Evolutionary conservation across 345 rosid genomes (phyloP).

Genomic region (Camelina sativa): DNA sequence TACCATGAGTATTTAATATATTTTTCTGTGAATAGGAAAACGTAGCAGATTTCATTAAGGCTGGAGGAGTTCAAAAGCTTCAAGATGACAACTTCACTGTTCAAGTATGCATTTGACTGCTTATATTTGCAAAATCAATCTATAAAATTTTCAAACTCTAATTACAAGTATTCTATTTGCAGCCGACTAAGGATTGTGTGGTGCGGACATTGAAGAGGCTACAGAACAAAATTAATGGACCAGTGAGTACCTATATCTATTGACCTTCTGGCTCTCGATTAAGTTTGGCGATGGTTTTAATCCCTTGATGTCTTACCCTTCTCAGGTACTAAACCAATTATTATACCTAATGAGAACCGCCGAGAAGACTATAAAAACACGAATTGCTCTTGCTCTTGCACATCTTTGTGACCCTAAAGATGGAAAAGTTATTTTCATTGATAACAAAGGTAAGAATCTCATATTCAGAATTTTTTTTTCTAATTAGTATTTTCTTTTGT

Average conservation of each 20-base stretch:
- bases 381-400: constrained; percentile 71
- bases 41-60: constrained; percentile 60
- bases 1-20: background rate
- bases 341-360: constrained; percentile 60
- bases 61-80: constrained; percentile 68
- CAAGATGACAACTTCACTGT: constrained; percentile 60
- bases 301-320: constrained; percentile 2
- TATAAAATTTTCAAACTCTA: constrained; percentile 6
- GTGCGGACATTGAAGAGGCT: constrained; percentile 68
- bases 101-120: constrained; percentile 53
- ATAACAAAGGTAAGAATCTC: constrained; percentile 59
- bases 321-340: constrained; percentile 60
- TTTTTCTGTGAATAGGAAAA: constrained; percentile 54
- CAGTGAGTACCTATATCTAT: constrained; percentile 48
- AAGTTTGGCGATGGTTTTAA: constrained; percentile 13
- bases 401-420: constrained; percentile 68
- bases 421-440: constrained; percentile 60
- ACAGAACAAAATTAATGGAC: constrained; percentile 70
- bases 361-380: constrained; percentile 56
- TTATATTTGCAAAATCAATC: constrained; percentile 12
- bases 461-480: constrained; percentile 8
- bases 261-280: background rate
- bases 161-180: constrained; percentile 22
- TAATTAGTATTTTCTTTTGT: background rate
- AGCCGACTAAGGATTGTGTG: constrained; percentile 79